phyloP scores from a whole-genome alignment of 2,329 filamentous ascomycete genomes.

The Epichloe typhina region DNA sequence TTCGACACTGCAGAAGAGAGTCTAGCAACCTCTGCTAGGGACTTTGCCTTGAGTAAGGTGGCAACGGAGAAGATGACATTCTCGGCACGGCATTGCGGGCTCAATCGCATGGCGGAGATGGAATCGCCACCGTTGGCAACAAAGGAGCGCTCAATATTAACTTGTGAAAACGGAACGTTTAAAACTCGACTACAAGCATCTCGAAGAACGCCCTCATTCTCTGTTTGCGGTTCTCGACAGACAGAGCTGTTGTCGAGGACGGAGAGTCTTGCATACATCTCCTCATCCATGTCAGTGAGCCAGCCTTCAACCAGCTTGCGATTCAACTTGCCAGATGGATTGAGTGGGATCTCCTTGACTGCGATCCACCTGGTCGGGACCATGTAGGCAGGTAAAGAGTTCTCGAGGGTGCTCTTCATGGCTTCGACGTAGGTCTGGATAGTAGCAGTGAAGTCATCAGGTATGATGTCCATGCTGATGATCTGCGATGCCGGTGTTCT shows the following conservation, averaged over 20 bases:
- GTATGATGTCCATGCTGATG: background rate
- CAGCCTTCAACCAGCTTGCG: slow-evolving; percentile 4
- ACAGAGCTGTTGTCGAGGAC: background rate
- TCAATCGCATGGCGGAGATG: slow-evolving; percentile 28
- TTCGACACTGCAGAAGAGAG: background rate
- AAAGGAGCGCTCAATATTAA: slow-evolving; percentile 22
- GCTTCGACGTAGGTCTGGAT: slow-evolving; percentile 1
- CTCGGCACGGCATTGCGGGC: slow-evolving; percentile 22
- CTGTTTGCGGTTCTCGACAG: background rate
- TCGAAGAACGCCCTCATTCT: slow-evolving; percentile 4
- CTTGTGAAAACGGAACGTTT: slow-evolving; percentile 17
- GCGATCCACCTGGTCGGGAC: slow-evolving; percentile 9
- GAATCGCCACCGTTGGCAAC: slow-evolving; percentile 30
- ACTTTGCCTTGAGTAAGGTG: background rate
- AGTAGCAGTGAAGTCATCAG: background rate
- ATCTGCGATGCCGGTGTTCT: background rate
- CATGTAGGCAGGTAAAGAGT: slow-evolving; percentile 9
- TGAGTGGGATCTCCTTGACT: slow-evolving; percentile 7
- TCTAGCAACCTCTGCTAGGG: background rate
- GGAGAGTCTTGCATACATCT: background rate
- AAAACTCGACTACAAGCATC: slow-evolving; percentile 28
- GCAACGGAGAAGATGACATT: slow-evolving; percentile 18
- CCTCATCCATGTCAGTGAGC: background rate
- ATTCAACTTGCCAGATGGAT: slow-evolving; percentile 9
- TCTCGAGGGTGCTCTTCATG: slow-evolving; percentile 5